Percentiles rank a stretch among this genome's conserved stretches.
These are phyloP conservation scores for Pyrenochaeta sp. DNA, from an alignment of 2,329 filamentous ascomycete species.

Conservation along the genomic window DNA sequence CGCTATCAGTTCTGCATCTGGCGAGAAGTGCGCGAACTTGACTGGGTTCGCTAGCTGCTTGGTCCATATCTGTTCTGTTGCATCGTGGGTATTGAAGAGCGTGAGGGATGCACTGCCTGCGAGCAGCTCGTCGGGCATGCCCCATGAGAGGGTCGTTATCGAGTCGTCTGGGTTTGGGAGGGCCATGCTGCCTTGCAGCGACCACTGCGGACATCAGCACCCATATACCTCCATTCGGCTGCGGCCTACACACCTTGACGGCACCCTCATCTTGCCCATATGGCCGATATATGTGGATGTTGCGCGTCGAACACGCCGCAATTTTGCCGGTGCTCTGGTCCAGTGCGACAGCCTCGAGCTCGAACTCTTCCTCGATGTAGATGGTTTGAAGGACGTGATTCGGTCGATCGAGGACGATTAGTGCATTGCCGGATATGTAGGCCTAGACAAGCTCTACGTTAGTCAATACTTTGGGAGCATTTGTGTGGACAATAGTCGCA, in stretches of 20 bases:
- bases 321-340: constrained; percentile 87
- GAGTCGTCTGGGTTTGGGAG: constrained; percentile 56
- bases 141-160: constrained; percentile 81
- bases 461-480: constrained; percentile 12
- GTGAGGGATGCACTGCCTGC: constrained; percentile 75
- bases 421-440: constrained; percentile 88
- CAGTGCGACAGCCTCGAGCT: constrained; percentile 79
- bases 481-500: constrained; percentile 54
- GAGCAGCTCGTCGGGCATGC: constrained; percentile 82
- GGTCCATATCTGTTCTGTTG: constrained; percentile 73
- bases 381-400: constrained; percentile 85
- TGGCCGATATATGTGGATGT: constrained; percentile 81
- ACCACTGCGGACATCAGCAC: constrained; percentile 59
- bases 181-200: constrained; percentile 67
- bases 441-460: constrained; percentile 59
- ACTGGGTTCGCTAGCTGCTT: constrained; percentile 75
- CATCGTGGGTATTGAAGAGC: constrained; percentile 69
- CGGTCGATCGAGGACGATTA: constrained; percentile 81
- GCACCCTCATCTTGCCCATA: constrained; percentile 74
- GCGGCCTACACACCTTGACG: constrained; percentile 68
- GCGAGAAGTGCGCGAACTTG: constrained; percentile 80
- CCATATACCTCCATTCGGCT: constrained; percentile 7
- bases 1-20: constrained; percentile 86
- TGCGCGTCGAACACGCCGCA: constrained; percentile 72
- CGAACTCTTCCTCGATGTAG: constrained; percentile 77